These are phyloP conservation scores for Triglochin maritima DNA, from an alignment of 106 monocot genomes.

Conservation along the genomic window DNA sequence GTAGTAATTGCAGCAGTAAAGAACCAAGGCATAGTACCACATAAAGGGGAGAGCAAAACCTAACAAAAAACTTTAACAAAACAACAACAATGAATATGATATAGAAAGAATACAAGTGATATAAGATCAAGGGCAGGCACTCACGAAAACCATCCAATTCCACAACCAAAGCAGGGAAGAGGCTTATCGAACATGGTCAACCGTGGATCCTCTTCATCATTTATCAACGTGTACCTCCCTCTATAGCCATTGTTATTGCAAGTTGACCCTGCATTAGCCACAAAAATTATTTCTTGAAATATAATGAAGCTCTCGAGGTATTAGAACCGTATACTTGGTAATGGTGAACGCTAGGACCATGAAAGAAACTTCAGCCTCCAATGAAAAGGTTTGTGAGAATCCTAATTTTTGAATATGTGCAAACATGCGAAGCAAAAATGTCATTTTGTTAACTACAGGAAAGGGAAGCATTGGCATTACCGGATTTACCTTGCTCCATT, in stretches of 20 bases:
- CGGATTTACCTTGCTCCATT: too few relatives aligned
- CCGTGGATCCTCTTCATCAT: constrained; percentile 56
- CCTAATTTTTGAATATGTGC: too few relatives aligned
- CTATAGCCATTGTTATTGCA: not conserved
- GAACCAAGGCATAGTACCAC: constrained; percentile 55
- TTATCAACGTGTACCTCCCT: constrained; percentile 32
- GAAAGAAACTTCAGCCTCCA: too few relatives aligned
- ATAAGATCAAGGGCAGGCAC: constrained; percentile 5
- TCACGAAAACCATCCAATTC: constrained; percentile 83
- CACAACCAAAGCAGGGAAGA: constrained; percentile 78
- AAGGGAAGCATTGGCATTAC: too few relatives aligned
- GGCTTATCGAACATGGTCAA: constrained; percentile 60
- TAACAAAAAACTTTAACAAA: constrained; percentile 43
- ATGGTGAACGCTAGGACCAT: too few relatives aligned
- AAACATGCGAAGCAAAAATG: too few relatives aligned
- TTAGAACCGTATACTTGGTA: too few relatives aligned
- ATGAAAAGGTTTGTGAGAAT: too few relatives aligned
- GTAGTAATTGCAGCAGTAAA: constrained; percentile 63
- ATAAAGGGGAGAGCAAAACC: constrained; percentile 56
- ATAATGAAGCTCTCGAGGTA: too few relatives aligned
- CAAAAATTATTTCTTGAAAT: too few relatives aligned
- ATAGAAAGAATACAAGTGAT: not conserved
- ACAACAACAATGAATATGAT: not conserved
- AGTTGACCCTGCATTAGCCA: not conserved
- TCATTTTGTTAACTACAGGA: too few relatives aligned